Base-by-base conservation (phyloP, 352 stramenopile species). In the Pythium brassicae region DNA sequence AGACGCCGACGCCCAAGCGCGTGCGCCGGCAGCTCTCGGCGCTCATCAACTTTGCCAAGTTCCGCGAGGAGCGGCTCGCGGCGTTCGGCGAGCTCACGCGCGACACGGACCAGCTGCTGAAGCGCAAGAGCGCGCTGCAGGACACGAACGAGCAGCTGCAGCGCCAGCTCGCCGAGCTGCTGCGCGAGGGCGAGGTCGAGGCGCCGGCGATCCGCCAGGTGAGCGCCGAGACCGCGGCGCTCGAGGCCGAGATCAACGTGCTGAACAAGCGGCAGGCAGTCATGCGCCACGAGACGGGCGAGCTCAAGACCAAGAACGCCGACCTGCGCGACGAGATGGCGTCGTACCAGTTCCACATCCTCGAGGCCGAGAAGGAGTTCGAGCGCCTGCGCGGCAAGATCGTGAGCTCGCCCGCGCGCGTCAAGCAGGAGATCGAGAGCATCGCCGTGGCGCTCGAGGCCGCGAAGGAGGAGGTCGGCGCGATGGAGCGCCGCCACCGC, bases 1-100 rank as follows among this genome's bases (percentile, higher is more conserved):
- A 92, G 4, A 61, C 76, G 45, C 96, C 97, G 10, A 92, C 72
- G 22, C 63, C 75, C 29, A 97, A 97, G 62, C 83, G 96, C 57
- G 81, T 99, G 44, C 79, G 88, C 14, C 71, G 84, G 0, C 93
- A 98, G 62, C 77, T 99, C 34, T 98, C 90, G 57, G 97, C 94
- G 23, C 84, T 98, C 43, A 98, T 99, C 62, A 99, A 99, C 78
- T 98, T 99, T 71, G 78, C 90, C 53, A 98, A 97, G 66, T 99
- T 98, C 68, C 78, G 94, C 19, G 92, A 99, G 55, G 95, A 98
- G 61, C 87, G 92, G 12, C 59, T 98, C 25, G 66, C 65, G 2
- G 67, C 92, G 15, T 97, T 98, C 59, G 70, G 65, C 6, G 75
- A 95, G 17, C 69, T 96, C 37, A 91, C 73, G 32, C 70, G 78